A percentile compares a stretch with the other conserved stretches of the same genome.
phyloP scores from a whole-genome alignment of 306 rosid species.

The Dalbergia oliveri region DNA sequence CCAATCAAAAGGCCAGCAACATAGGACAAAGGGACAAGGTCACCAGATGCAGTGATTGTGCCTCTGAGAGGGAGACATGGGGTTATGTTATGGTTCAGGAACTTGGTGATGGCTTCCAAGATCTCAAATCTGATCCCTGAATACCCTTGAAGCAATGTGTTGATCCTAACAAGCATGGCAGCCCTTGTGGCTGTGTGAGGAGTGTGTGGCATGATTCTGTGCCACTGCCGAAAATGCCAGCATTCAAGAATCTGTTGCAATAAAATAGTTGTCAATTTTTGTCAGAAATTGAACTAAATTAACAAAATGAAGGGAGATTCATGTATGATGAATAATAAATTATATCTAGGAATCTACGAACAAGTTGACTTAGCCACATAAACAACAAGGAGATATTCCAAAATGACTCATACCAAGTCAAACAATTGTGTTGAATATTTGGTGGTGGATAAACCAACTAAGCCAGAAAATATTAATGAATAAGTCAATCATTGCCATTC shows the following conservation, averaged over 20 bases:
- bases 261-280: not conserved
- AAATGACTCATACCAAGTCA: slow-evolving; percentile 18
- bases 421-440: not conserved
- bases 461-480: slow-evolving; percentile 3
- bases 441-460: not conserved
- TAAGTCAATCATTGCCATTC: not conserved
- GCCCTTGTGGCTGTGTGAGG: slow-evolving; percentile 86
- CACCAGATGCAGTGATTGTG: slow-evolving; percentile 87
- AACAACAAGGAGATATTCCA: not conserved
- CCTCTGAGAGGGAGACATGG: slow-evolving; percentile 91
- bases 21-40: slow-evolving; percentile 85
- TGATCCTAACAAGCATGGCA: slow-evolving; percentile 89
- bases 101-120: slow-evolving; percentile 79
- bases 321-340: not conserved
- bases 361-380: not conserved
- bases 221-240: slow-evolving; percentile 83
- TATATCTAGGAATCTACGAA: not conserved
- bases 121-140: slow-evolving; percentile 89
- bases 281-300: not conserved
- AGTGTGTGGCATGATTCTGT: slow-evolving; percentile 67
- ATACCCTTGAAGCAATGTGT: slow-evolving; percentile 93
- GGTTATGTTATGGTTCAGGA: slow-evolving; percentile 75
- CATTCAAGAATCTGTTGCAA: slow-evolving; percentile 78
- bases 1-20: slow-evolving; percentile 82
- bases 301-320: not conserved